These are phyloP conservation scores for Beta macrorhiza DNA, from an alignment of 179 eudicot genomes.

Conservation along the genomic window DNA sequence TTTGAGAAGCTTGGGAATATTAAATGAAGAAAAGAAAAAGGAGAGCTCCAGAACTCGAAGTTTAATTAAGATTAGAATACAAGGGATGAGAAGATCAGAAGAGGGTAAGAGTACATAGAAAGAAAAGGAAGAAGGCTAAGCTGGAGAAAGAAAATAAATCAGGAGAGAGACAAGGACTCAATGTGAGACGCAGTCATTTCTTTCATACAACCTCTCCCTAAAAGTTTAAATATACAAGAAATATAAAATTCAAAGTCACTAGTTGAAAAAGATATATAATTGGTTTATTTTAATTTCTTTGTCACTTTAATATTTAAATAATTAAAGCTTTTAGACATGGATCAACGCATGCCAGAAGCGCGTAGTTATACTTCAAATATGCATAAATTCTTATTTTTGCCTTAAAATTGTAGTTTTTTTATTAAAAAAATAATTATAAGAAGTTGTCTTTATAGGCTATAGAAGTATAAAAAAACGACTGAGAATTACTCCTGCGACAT, in stretches of 20 bases:
- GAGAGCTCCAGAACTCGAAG: constrained; percentile 24
- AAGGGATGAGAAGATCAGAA: background rate
- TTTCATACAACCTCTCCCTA: constrained; percentile 23
- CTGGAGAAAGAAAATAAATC: constrained; percentile 2
- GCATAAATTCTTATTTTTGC: background rate
- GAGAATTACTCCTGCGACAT: background rate
- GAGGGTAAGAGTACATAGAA: constrained; percentile 25
- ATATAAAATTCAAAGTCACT: constrained; percentile 24
- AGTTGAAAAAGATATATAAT: background rate
- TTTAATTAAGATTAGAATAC: constrained; percentile 21
- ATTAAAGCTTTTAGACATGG: constrained; percentile 1
- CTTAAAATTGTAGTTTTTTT: background rate
- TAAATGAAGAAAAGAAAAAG: constrained; percentile 33
- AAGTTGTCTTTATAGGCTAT: background rate
- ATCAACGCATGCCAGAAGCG: constrained; percentile 15
- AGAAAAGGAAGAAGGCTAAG: constrained; percentile 31
- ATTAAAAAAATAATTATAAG: too few species aligned
- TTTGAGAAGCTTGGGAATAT: constrained; percentile 7
- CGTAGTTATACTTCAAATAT: constrained; percentile 9
- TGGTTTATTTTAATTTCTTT: constrained; percentile 11
- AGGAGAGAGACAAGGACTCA: constrained; percentile 30
- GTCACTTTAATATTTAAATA: constrained; percentile 1
- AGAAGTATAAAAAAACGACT: too few species aligned
- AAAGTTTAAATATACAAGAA: constrained; percentile 35
- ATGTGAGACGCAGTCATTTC: constrained; percentile 49